These are phyloP conservation scores for Choiromyces venosus DNA, from an alignment of 495 filamentous ascomycete genomes.

Conservation along the genomic window DNA sequence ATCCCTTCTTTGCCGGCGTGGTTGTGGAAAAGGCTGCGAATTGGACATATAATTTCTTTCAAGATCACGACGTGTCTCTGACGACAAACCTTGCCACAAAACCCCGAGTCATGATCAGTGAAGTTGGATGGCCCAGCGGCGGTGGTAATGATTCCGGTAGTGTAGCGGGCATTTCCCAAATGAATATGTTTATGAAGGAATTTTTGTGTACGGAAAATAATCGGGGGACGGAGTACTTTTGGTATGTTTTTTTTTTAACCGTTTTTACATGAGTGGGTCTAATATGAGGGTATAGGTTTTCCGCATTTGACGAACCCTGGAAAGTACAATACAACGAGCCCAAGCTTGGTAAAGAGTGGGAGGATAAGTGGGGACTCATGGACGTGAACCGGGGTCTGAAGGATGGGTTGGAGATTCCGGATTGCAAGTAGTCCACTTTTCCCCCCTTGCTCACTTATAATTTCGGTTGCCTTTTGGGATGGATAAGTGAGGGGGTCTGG, in stretches of 20 bases:
- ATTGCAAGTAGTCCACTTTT: slow-evolving; percentile 49
- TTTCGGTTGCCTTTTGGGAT: not conserved
- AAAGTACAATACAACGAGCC: slow-evolving; percentile 66
- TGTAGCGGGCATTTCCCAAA: slow-evolving; percentile 71
- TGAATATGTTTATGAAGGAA: slow-evolving; percentile 80
- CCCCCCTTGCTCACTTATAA: not conserved
- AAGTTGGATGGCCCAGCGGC: slow-evolving; percentile 85
- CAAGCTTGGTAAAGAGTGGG: slow-evolving; percentile 66
- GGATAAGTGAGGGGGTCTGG: not conserved
- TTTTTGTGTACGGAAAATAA: slow-evolving; percentile 76
- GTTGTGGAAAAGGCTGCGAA: slow-evolving; percentile 59
- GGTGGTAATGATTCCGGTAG: slow-evolving; percentile 68
- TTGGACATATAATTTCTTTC: slow-evolving; percentile 86
- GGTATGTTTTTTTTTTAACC: slow-evolving; percentile 50
- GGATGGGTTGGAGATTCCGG: slow-evolving; percentile 74
- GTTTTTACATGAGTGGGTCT: not conserved
- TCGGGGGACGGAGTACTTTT: slow-evolving; percentile 88
- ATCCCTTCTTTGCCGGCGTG: slow-evolving; percentile 91
- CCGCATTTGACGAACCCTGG: slow-evolving; percentile 95
- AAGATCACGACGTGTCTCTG: slow-evolving; percentile 56
- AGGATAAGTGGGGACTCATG: slow-evolving; percentile 94
- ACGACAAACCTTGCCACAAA: slow-evolving; percentile 54
- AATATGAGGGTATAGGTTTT: slow-evolving; percentile 54
- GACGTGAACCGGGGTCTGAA: slow-evolving; percentile 83
- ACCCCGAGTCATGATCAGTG: slow-evolving; percentile 67